Percentiles rank a stretch among this genome's conserved stretches.
These are phyloP conservation scores for Buxus sempervirens DNA, from an alignment of 164 flowering plant genomes.

Conservation along the genomic window DNA sequence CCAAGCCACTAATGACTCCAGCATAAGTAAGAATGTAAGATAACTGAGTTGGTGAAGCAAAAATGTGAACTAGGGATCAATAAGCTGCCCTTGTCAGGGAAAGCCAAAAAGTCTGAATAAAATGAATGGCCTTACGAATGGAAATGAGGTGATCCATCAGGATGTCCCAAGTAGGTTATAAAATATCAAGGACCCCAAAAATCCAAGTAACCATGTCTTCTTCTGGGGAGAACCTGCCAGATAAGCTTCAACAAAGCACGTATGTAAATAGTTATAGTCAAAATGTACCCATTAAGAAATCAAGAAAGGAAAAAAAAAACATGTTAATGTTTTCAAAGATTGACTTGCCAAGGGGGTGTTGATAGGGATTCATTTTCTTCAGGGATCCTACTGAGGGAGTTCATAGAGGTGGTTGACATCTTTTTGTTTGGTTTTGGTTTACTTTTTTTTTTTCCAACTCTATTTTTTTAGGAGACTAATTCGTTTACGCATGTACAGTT, in stretches of 20 bases:
- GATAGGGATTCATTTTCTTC: no score
- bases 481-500: no score
- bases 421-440: no score
- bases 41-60: constrained; percentile 10
- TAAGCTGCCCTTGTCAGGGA: not conserved
- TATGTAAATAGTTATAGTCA: not conserved
- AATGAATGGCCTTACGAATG: not conserved
- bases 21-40: not conserved
- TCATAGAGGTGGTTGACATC: no score
- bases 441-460: no score
- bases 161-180: constrained; percentile 19
- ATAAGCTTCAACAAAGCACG: constrained; percentile 27
- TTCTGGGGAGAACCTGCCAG: constrained; percentile 14
- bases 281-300: no score
- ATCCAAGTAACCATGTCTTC: constrained; percentile 22
- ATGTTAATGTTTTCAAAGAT: no score
- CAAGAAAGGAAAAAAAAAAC: no score
- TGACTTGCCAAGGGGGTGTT: no score
- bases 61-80: constrained; percentile 10
- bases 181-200: constrained; percentile 20
- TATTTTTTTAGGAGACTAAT: no score
- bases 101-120: constrained; percentile 10
- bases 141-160: not conserved
- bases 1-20: constrained; percentile 8
- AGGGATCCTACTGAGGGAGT: no score